Percentiles rank a stretch among this genome's conserved stretches.
These are phyloP conservation scores for Sparassis latifolia DNA, from an alignment of 1,284 basidiomycete species.

Conservation along the genomic window DNA sequence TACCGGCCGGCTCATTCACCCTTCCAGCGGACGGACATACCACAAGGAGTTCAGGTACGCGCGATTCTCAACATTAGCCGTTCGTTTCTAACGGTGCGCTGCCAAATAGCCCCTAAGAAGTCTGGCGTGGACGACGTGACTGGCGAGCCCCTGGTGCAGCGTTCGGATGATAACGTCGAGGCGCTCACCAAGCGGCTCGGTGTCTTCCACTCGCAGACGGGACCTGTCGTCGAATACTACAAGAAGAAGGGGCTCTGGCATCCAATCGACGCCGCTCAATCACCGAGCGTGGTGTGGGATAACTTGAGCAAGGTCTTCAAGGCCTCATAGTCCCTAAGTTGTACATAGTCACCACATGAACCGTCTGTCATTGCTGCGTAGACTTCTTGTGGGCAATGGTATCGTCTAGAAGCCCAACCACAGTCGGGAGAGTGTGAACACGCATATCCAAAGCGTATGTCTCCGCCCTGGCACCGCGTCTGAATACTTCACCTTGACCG, in stretches of 20 bases:
- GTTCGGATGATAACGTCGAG: conserved; percentile 91
- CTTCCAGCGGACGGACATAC: conserved; percentile 84
- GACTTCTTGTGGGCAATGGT: too few species aligned
- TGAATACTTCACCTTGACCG: too few species aligned
- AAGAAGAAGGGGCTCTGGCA: conserved; percentile 84
- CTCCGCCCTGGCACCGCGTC: too few species aligned
- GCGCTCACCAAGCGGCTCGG: conserved; percentile 85
- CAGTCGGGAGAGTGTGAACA: too few species aligned
- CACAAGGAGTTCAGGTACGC: conserved; percentile 93
- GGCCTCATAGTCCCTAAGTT: too few species aligned
- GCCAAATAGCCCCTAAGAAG: conserved; percentile 84
- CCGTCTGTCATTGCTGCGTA: too few species aligned
- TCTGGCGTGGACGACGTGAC: conserved; percentile 89
- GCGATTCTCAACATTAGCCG: neutral
- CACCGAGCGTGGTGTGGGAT: conserved; percentile 88
- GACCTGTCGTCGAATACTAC: conserved; percentile 97
- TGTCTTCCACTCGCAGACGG: conserved; percentile 90
- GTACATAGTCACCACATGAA: too few species aligned
- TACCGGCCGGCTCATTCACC: conserved; percentile 93
- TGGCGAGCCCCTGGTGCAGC: conserved; percentile 92
- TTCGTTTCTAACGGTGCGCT: neutral
- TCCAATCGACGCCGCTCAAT: conserved; percentile 90
- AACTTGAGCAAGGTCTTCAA: conserved; percentile 62
- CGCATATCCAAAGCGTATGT: too few species aligned
- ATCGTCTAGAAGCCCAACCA: too few species aligned